Evolutionary conservation across 306 rosid genomes (phyloP), one percentile per base, ranked within the genome.

Genomic region (Trichosanthes truncata): DNA sequence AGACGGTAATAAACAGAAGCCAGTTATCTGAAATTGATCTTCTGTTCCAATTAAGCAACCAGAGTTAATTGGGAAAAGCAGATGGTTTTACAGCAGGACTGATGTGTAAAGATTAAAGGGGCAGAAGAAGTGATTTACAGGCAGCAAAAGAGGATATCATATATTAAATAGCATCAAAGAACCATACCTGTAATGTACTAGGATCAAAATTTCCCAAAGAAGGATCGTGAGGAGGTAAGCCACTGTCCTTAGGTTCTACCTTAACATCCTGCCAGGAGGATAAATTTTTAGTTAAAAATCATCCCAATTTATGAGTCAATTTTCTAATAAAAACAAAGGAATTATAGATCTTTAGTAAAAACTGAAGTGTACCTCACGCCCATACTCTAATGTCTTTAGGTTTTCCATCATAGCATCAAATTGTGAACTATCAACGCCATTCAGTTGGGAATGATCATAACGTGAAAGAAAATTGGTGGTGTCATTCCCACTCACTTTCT

Each of bases 111-210:
- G 25, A 67, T 48, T 26, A 48, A 15, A 9, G 63, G 62, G 78
- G 78, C 18, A 25, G 45, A 51, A 48, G 18, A 49, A 74, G 78
- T 49, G 15, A 74, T 74, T 49, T 17, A 31, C 57, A 74, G 43
- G 29, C 62, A 74, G 59, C 61, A 74, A 36, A 49, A 74, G 78
- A 74, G 61, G 29, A 51, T 14, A 51, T 74, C 57, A 74, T 49
- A 52, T 33, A 51, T 74, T 49, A 15, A 31, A 74, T 51, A 74
- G 45, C 78, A 74, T 51, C 3, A 48, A 86, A 45, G 75, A 53
- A 79, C 73, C 77, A 81, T 83, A 94, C 98, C 97, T 94, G 98
- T 85, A 94, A 85, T 55, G 97, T 92, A 80, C 85, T 88, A 81
- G 84, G 83, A 80, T 94, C 97, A 78, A 94, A 69, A 4, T 82